A percentile compares a stretch with the other conserved stretches of the same genome.
Evolutionary conservation across 1,284 basidiomycete species (phyloP).

Genomic region (Irpex sp.): DNA sequence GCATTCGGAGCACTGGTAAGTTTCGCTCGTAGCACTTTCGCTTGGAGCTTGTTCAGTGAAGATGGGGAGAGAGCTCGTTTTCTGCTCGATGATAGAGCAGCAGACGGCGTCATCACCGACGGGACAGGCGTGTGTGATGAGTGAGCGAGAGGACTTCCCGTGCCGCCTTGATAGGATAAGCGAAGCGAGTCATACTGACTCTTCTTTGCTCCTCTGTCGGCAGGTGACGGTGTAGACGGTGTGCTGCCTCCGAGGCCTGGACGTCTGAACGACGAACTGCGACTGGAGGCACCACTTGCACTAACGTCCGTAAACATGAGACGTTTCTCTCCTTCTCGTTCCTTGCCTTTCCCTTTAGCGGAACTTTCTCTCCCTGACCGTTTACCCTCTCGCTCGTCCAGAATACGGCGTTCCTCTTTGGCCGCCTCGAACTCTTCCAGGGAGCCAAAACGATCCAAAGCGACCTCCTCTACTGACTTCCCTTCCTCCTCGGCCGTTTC

Average conservation of each 20-base stretch:
- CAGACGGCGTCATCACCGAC: constrained; percentile 79
- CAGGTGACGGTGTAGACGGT: constrained; percentile 57
- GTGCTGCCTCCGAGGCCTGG: constrained; percentile 63
- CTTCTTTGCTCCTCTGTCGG: constrained; percentile 36
- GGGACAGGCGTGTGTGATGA: constrained; percentile 78
- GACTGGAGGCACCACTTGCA: constrained; percentile 63
- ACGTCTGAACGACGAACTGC: constrained; percentile 76
- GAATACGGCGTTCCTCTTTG: constrained; percentile 75
- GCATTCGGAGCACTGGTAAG: constrained; percentile 77
- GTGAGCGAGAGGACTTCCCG: constrained; percentile 31
- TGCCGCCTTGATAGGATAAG: constrained; percentile 38
- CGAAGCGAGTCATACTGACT: constrained; percentile 47
- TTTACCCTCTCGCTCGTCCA: constrained; percentile 76
- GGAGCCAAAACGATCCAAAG: constrained; percentile 83
- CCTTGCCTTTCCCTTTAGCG: constrained; percentile 32
- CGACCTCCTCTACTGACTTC: constrained; percentile 75
- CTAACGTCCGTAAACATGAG: constrained; percentile 67
- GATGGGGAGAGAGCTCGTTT: constrained; percentile 60
- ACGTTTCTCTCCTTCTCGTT: constrained; percentile 46
- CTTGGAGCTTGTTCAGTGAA: constrained; percentile 90
- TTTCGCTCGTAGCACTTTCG: constrained; percentile 89
- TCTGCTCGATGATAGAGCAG: constrained; percentile 32
- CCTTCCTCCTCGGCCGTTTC: constrained; percentile 89
- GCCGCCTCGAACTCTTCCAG: constrained; percentile 88
- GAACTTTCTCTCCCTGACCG: constrained; percentile 28